Conservation (phyloP, 1,284 basidiomycete genomes). For the Sanghuangporus sanghuang region DNA sequence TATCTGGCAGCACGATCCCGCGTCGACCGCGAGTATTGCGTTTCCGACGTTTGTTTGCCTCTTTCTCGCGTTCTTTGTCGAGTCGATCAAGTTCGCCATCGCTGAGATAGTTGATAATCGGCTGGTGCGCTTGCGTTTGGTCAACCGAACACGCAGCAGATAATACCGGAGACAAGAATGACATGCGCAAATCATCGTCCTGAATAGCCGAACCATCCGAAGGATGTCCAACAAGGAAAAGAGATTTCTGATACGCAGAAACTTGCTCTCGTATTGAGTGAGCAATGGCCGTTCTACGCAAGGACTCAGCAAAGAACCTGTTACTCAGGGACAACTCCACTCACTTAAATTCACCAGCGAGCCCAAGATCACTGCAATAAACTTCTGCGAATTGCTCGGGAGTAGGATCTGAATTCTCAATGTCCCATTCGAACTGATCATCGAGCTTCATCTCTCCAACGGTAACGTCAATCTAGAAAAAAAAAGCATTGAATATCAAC, state of each 20-base stretch:
- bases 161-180: conserved; percentile 80
- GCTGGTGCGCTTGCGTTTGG: conserved; percentile 78
- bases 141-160: conserved; percentile 69
- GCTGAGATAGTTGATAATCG: conserved; percentile 83
- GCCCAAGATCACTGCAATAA: conserved; percentile 84
- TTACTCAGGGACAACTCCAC: conserved; percentile 25
- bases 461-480: conserved; percentile 84
- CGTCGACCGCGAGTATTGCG: conserved; percentile 85
- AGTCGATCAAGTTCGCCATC: conserved; percentile 85
- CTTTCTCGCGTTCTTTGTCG: conserved; percentile 93
- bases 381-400: conserved; percentile 92
- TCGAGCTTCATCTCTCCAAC: conserved; percentile 91
- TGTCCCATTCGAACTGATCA: conserved; percentile 99
- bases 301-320: conserved; percentile 16
- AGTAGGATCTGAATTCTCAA: conserved; percentile 72
- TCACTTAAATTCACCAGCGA: conserved; percentile 90
- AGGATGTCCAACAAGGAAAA: conserved; percentile 88
- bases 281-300: conserved; percentile 81
- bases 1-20: conserved; percentile 88
- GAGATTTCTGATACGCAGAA: conserved; percentile 85
- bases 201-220: conserved; percentile 74
- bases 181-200: conserved; percentile 89
- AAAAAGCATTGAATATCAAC: conserved; percentile 11
- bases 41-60: conserved; percentile 80
- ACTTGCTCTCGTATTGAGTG: conserved; percentile 97